Conservation (phyloP, 139 green algal species). For the Chlorella sp. region DNA sequence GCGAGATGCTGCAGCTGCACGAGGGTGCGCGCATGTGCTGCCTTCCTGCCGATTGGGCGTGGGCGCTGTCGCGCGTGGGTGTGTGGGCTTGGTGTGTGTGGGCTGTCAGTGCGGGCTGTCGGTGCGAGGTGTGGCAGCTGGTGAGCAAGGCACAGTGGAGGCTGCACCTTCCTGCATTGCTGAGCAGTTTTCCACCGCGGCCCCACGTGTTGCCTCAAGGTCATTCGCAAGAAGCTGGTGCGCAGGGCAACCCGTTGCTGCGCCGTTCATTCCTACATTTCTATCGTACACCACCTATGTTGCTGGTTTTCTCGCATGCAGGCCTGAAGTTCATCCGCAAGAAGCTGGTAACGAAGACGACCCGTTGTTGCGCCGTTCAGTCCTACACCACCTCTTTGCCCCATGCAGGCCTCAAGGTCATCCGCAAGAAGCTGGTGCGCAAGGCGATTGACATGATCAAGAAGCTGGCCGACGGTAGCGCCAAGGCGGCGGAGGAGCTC, state of each 20-base stretch:
- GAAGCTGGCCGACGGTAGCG: slow-evolving; percentile 83
- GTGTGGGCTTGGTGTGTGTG: too few relatives aligned
- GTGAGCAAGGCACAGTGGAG: background rate
- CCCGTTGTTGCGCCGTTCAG: background rate
- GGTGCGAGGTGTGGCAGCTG: too few relatives aligned
- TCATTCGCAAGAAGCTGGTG: slow-evolving; percentile 99
- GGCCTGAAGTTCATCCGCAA: background rate
- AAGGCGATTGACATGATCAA: slow-evolving; percentile 93
- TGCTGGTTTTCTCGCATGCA: background rate
- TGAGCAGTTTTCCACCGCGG: background rate
- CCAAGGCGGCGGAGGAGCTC: slow-evolving; percentile 15
- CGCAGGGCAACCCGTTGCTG: slow-evolving; percentile 76
- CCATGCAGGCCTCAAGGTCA: slow-evolving; percentile 87
- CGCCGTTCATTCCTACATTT: too few relatives aligned
- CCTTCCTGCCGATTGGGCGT: too few relatives aligned
- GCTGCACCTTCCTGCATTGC: background rate
- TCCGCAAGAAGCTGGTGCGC: slow-evolving; percentile 99
- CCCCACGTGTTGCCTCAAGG: slow-evolving; percentile 86
- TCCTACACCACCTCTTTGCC: background rate
- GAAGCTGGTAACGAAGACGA: background rate
- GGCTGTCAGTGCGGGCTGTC: too few relatives aligned
- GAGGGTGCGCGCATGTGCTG: slow-evolving; percentile 28
- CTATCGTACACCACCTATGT: background rate
- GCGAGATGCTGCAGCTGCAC: slow-evolving; percentile 96
- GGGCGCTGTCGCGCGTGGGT: too few relatives aligned